Percentiles rank a stretch among this genome's conserved stretches.
phyloP scores from a whole-genome alignment of 371 early-diverging fungal genomes.

The Conidiobolus incongruus region DNA sequence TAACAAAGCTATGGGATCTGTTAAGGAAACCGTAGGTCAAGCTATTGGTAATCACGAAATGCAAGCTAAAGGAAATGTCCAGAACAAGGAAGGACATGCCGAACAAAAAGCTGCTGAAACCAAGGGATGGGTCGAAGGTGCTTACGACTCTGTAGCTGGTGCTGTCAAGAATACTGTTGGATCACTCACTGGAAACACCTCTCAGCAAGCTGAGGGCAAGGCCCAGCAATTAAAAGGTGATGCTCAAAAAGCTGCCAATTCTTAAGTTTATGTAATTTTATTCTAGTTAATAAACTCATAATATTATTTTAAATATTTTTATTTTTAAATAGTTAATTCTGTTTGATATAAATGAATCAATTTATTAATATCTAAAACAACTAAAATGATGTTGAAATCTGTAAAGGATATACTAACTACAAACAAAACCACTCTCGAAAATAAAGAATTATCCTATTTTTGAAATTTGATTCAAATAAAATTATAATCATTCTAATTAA shows the following conservation, averaged over 20 bases:
- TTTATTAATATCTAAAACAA: no score
- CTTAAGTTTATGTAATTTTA: background rate
- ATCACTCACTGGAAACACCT: slow-evolving; percentile 12
- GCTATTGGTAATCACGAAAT: slow-evolving; percentile 8
- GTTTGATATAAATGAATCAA: no score
- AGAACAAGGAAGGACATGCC: slow-evolving; percentile 5
- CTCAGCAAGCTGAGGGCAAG: slow-evolving; percentile 15
- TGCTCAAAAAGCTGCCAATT: background rate
- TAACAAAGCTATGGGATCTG: slow-evolving; percentile 5
- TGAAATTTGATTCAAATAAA: no score
- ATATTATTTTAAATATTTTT: no score
- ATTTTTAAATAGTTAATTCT: no score
- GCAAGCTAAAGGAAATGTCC: slow-evolving; percentile 7
- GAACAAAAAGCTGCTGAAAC: no score
- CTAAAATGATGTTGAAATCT: no score
- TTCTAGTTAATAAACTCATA: no score
- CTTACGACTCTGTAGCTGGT: slow-evolving; percentile 11
- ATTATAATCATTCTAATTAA: no score
- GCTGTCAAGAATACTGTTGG: slow-evolving; percentile 17
- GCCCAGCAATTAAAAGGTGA: slow-evolving; percentile 10
- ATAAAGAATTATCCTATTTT: no score
- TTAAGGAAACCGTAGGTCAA: slow-evolving; percentile 8
- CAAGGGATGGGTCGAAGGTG: slow-evolving; percentile 4
- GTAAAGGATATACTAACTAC: no score
- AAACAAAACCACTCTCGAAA: no score